Conservation (phyloP, 75 land plant genomes). For the Selaginella tamariscina region DNA sequence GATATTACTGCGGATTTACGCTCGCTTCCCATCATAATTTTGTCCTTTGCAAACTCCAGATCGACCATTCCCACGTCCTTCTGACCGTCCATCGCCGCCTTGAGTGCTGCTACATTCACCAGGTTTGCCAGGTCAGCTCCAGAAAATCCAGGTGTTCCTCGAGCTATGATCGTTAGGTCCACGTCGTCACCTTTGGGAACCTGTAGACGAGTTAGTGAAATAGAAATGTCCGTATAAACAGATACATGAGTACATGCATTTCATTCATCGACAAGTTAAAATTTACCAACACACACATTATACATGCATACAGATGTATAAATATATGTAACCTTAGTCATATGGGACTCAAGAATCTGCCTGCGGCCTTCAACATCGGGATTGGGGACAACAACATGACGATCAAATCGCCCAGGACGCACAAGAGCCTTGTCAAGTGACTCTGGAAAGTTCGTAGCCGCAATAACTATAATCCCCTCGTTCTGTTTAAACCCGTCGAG, state of each 20-base stretch:
- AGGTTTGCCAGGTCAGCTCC: constrained; percentile 18
- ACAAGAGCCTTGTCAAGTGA: constrained; percentile 91
- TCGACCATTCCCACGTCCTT: constrained; percentile 10
- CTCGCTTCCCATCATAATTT: constrained; percentile 13
- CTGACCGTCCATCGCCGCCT: constrained; percentile 15
- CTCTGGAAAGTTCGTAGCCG: constrained; percentile 97
- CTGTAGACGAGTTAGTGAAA: no score
- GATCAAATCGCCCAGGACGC: constrained; percentile 95
- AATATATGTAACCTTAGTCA: constrained; percentile 4
- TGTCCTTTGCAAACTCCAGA: constrained; percentile 16
- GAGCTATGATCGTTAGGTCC: constrained; percentile 13
- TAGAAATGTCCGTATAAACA: no score
- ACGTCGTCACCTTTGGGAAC: constrained; percentile 11
- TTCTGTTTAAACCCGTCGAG: constrained; percentile 98
- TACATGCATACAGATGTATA: no score
- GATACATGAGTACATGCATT: no score
- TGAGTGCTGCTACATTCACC: constrained; percentile 12
- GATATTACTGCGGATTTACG: constrained; percentile 12
- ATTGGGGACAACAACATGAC: constrained; percentile 91
- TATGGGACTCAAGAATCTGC: constrained; percentile 13
- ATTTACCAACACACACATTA: no score
- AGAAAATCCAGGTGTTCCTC: constrained; percentile 16
- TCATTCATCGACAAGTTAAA: no score
- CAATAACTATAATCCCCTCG: constrained; percentile 97
- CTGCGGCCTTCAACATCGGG: constrained; percentile 11